Evolutionary conservation across 257 asterid genomes (phyloP).

Genomic region (Solanum piurae): DNA sequence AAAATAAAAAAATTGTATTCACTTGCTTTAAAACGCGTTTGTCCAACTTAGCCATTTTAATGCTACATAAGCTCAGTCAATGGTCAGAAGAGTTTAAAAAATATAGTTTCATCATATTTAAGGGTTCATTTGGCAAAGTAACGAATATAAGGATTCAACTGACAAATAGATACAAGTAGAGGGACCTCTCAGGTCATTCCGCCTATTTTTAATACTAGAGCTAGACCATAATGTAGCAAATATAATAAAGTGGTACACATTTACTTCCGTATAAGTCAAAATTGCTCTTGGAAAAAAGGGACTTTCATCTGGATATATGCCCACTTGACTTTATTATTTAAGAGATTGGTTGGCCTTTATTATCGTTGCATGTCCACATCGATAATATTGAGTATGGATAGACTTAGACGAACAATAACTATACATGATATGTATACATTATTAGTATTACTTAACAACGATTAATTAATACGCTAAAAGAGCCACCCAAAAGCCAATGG

Average conservation of each 20-base stretch:
- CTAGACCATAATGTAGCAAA: neutral
- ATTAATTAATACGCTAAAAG: neutral
- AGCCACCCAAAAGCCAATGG: too few relatives aligned
- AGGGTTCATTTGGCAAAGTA: too few relatives aligned
- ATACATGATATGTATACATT: neutral
- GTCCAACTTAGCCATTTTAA: too few relatives aligned
- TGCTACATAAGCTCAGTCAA: too few relatives aligned
- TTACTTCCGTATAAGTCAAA: neutral
- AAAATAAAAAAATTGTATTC: too few relatives aligned
- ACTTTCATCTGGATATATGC: neutral
- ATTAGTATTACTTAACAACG: neutral
- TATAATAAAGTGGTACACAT: neutral
- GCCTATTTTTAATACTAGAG: neutral
- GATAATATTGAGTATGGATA: neutral
- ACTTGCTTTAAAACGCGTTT: too few relatives aligned
- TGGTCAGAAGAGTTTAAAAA: too few relatives aligned
- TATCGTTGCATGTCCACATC: neutral
- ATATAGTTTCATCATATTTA: too few relatives aligned
- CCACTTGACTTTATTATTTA: conserved; percentile 12
- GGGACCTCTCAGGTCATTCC: too few relatives aligned
- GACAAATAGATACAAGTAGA: too few relatives aligned
- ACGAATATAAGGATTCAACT: too few relatives aligned
- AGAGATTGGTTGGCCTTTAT: conserved; percentile 7
- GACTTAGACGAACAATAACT: neutral
- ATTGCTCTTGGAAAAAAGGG: neutral